These are phyloP conservation scores for Petasospora rhodanensis DNA, from an alignment of 1,139 yeast species.

Conservation along the genomic window DNA sequence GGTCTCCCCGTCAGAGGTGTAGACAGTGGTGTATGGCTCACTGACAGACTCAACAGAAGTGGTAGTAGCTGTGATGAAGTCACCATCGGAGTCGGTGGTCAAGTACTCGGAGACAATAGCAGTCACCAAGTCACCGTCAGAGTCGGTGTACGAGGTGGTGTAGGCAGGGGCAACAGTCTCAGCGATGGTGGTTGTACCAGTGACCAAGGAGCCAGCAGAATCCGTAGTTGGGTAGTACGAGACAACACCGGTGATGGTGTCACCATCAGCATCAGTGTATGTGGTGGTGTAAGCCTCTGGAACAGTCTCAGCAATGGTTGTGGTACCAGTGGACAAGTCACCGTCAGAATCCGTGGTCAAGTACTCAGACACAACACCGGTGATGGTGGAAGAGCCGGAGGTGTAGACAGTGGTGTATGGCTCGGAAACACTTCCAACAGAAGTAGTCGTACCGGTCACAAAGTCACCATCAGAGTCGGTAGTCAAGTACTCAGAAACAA, in stretches of 20 bases:
- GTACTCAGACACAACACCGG: not conserved
- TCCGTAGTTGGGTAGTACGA: conserved; percentile 1
- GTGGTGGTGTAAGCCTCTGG: not conserved
- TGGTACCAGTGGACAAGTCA: conserved; percentile 1
- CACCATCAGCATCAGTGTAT: not conserved
- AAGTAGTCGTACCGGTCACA: conserved; percentile 2
- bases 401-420: not conserved
- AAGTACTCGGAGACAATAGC: conserved; percentile 1
- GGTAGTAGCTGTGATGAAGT: not conserved
- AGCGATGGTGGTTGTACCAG: not conserved
- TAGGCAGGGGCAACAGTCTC: not conserved
- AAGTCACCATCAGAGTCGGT: conserved; percentile 1
- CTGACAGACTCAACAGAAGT: not conserved
- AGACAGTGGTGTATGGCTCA: not conserved
- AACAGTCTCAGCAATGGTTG: conserved; percentile 1
- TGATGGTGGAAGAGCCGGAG: not conserved
- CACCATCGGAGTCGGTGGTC: not conserved
- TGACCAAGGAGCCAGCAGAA: not conserved
- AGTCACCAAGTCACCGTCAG: conserved; percentile 1
- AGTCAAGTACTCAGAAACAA: not conserved
- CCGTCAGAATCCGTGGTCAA: not conserved
- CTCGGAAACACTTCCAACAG: not conserved
- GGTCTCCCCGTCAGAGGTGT: not conserved
- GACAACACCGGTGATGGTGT: not conserved
- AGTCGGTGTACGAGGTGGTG: conserved; percentile 7